Conservation (phyloP, 2,329 filamentous ascomycete species). For the Pseudopyricularia javanii region DNA sequence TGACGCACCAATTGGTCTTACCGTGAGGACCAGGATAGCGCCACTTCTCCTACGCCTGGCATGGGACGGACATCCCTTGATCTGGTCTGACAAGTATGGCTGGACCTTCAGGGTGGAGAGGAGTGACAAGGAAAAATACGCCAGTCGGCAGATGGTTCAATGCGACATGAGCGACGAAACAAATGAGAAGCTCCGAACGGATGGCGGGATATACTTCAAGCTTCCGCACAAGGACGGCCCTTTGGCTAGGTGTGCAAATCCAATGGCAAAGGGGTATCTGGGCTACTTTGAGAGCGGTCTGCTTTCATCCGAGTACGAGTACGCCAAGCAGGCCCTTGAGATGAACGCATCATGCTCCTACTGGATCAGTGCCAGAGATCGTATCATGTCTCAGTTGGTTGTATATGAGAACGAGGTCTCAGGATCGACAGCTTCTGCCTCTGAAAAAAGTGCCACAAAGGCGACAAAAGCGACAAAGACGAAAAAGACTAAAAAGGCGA, state of each 20-base stretch:
- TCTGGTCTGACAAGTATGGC: constrained; percentile 87
- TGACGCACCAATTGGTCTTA: constrained; percentile 58
- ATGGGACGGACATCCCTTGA: constrained; percentile 81
- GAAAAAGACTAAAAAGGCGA: neutral
- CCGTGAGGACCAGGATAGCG: constrained; percentile 77
- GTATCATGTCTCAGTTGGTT: constrained; percentile 92
- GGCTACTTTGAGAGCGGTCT: constrained; percentile 83
- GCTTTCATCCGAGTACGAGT: constrained; percentile 73
- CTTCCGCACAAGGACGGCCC: constrained; percentile 94
- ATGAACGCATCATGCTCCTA: constrained; percentile 99
- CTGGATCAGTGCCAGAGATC: constrained; percentile 91
- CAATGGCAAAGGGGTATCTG: constrained; percentile 84
- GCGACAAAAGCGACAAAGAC: neutral
- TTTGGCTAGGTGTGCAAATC: constrained; percentile 68
- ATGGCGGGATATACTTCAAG: constrained; percentile 72
- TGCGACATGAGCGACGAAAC: constrained; percentile 71
- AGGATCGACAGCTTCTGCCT: constrained; percentile 26
- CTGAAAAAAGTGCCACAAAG: neutral
- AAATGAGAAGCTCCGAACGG: constrained; percentile 51
- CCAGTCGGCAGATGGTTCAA: constrained; percentile 55
- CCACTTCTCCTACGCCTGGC: constrained; percentile 71
- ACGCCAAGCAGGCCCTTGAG: constrained; percentile 88
- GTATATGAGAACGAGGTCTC: constrained; percentile 53
- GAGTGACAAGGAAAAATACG: constrained; percentile 51
- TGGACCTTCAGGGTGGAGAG: constrained; percentile 79